Base-by-base conservation (phyloP, 2,329 filamentous ascomycete genomes). In the Fusarium mangiferae region DNA sequence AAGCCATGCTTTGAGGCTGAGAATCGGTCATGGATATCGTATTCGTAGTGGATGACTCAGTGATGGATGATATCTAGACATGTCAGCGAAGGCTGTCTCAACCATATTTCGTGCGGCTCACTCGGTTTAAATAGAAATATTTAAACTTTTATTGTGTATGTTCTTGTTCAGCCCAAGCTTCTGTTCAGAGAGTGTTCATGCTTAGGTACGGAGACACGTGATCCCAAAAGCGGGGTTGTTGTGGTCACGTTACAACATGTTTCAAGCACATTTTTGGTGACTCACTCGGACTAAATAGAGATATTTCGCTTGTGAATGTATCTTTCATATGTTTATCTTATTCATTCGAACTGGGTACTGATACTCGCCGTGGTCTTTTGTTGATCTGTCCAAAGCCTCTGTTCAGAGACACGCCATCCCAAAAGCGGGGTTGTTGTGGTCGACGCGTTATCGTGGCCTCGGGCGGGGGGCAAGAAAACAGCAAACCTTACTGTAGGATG, bases 271-370 rank as follows among this genome's bases (percentile, higher is more conserved):
- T 3, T 51, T 3, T 4, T 33, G 13, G 48, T 17, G 22, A 24
- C 48, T 35, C 15, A 51, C 48, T 24, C 4, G 30, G 4, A 24
- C 9, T 51, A 51, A 35, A 51, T 24, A 35, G n/a, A 20, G 22
- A 3, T 14, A 1, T 20, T 24, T 20, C 8, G 5, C 6, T 2
- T 24, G 14, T 18, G 0, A 3, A 22, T 0, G 7, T 30, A 5
- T 17, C 3, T 0, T 7, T 13, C 12, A 4, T 33, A 33, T 33
- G 2, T 18, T 7, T 24, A 33, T 24, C 1, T 24, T 24, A 7
- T 35, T 35, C n/a, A 20, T 2, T 11, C 1, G n/a, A 15, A 24
- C n/a, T 35, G 15, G n/a, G 24, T 20, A 14, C 17, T 14, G 15
- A 20, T 18, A 14, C 22, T 14, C 2, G 33, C 2, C 20, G 9